phyloP scores from a whole-genome alignment of 306 rosid species.

The Gastrolobium villosum region DNA sequence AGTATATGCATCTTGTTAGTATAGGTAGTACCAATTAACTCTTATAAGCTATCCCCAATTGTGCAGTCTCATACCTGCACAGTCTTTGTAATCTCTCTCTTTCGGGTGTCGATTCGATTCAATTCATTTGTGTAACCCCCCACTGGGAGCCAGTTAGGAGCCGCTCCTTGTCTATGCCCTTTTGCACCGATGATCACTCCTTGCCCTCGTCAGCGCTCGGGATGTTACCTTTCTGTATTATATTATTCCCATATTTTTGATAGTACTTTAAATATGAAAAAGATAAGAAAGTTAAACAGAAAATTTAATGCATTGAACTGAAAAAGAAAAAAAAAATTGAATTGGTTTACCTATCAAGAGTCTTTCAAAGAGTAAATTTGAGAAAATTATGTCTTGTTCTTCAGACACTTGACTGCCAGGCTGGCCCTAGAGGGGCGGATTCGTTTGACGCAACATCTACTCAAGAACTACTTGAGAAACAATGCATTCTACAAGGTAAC shows the following conservation, averaged over 20 bases:
- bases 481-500: constrained; percentile 91
- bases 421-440: constrained; percentile 90
- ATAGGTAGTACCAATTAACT: no score
- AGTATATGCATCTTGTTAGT: no score
- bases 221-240: no score
- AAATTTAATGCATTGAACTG: not conserved
- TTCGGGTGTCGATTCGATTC: no score
- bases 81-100: no score
- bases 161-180: no score
- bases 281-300: not conserved
- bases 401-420: constrained; percentile 81
- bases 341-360: constrained; percentile 4
- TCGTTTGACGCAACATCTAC: constrained; percentile 79
- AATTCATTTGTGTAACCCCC: no score
- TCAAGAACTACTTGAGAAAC: constrained; percentile 73
- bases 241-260: not conserved
- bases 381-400: constrained; percentile 34
- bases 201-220: no score
- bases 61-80: no score
- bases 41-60: no score
- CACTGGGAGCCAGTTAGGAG: no score
- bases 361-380: constrained; percentile 13
- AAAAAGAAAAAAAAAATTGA: not conserved
- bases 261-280: constrained; percentile 5
- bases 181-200: no score